Conservation (phyloP, 225 moss, liverwort and hornwort genomes). For the Physcomitrium patens region DNA sequence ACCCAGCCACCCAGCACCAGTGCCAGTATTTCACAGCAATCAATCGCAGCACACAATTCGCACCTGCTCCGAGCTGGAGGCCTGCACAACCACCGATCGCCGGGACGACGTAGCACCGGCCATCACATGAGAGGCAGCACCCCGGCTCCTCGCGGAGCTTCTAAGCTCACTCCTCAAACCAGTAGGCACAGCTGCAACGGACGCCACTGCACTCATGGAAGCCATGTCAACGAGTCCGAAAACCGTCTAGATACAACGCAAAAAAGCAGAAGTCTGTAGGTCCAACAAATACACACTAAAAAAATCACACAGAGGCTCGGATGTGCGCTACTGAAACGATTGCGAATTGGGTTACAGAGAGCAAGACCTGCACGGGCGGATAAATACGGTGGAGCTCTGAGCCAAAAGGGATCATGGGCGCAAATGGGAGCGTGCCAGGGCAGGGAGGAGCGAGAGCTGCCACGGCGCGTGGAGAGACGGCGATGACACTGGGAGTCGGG, state of each 20-base stretch:
- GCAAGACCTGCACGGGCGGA: background rate
- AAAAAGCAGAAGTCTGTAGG: no score
- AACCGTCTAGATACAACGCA: background rate
- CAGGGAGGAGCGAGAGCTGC: no score
- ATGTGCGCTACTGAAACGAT: background rate
- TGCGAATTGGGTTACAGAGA: background rate
- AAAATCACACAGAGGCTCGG: no score
- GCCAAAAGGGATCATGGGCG: background rate
- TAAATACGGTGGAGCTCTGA: background rate
- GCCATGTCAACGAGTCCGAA: conserved; percentile 28
- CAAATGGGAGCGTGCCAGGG: conserved; percentile 13
- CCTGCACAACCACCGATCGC: conserved; percentile 17
- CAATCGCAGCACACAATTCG: background rate
- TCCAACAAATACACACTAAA: no score
- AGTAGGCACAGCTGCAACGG: conserved; percentile 34
- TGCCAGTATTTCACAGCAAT: no score
- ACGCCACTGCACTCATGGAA: conserved; percentile 31
- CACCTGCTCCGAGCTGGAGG: conserved; percentile 42
- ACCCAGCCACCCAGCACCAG: no score
- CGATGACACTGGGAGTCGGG: no score
- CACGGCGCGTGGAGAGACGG: conserved; percentile 27
- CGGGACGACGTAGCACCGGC: background rate
- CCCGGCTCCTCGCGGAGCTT: conserved; percentile 23
- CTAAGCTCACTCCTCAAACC: conserved; percentile 36
- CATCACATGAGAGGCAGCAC: conserved; percentile 25